Evolutionary conservation across 2,329 filamentous ascomycete genomes (phyloP), one percentile per base, ranked within the genome.

Genomic region (Calonectria pauciramosa): DNA sequence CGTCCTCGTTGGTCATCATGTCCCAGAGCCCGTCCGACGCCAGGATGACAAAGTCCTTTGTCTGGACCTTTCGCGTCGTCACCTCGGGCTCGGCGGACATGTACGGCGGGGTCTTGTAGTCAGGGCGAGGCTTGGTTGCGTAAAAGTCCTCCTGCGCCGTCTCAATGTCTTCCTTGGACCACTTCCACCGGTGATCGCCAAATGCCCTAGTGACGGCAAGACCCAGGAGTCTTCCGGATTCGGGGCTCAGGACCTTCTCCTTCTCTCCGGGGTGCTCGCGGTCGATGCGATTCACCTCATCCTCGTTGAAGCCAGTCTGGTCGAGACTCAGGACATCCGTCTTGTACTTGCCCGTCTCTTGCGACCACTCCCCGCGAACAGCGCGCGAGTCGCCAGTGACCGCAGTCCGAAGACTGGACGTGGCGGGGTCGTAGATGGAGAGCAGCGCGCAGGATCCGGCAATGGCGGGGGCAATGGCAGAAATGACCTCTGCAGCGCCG

Each of bases 11-110:
- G 14, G 87, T 87, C 28, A 94, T 87, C 64, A 86, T 86, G 75
- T 94, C 91, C 89, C 93, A 95, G 2, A 94, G 81, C 0, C 93
- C 93, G 77, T 95, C 93, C 0, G 89, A 91, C 0, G 92, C 93
- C 77, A 94, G 86, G 75, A 95, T 92, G 67, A 94, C 82, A 78
- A 94, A 94, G 28, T 85, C 84, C 0, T 84, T 84, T 0, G 85
- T 83, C 7, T 89, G 83, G 8, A 94, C 84, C 38, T 85, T 83
- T 0, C 88, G 90, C 4, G 90, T 91, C 2, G 89, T 92, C 32
- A 95, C 86, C 38, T 92, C 91, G 0, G 93, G 93, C 79, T 92
- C 89, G 0, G 93, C 93, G 0, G 91, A 94, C 78, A 94, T 83
- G 82, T 95, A 95, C 0, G 93, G 93, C 4, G 92, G 93, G 0